Evolutionary conservation across 2,329 filamentous ascomycete species (phyloP).

Genomic region (Aspergillus luchuensis): DNA sequence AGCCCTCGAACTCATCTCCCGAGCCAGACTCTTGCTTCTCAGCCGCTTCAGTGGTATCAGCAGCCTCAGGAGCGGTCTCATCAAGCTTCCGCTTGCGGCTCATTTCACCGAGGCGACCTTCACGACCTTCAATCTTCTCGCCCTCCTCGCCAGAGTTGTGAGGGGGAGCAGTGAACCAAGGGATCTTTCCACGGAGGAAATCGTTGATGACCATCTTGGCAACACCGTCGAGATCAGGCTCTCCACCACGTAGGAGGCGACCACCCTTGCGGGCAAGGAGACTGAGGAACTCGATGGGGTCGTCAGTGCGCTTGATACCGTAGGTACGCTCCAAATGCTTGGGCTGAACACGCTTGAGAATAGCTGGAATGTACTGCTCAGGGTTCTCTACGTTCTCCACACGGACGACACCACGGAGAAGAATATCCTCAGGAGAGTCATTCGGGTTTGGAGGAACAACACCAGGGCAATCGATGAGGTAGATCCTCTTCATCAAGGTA

Average conservation of each 20-base stretch:
- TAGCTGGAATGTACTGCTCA: slow-evolving; percentile 88
- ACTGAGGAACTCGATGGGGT: slow-evolving; percentile 81
- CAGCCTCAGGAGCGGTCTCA: slow-evolving; percentile 46
- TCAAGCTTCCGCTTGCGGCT: slow-evolving; percentile 73
- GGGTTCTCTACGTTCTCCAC: slow-evolving; percentile 97
- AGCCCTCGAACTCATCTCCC: slow-evolving; percentile 38
- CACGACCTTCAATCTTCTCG: slow-evolving; percentile 65
- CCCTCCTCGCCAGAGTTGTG: slow-evolving; percentile 53
- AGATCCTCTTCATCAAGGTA: slow-evolving; percentile 90
- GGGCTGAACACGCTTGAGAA: slow-evolving; percentile 77
- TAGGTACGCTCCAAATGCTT: slow-evolving; percentile 93
- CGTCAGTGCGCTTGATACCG: slow-evolving; percentile 75
- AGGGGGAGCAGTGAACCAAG: slow-evolving; percentile 90
- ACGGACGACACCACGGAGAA: slow-evolving; percentile 86
- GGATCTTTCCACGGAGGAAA: slow-evolving; percentile 91
- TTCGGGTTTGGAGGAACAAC: slow-evolving; percentile 86
- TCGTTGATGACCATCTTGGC: slow-evolving; percentile 97
- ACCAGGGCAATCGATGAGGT: slow-evolving; percentile 94
- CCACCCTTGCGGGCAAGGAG: slow-evolving; percentile 84
- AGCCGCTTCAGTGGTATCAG: slow-evolving; percentile 30
- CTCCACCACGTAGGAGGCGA: slow-evolving; percentile 84
- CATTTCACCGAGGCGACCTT: slow-evolving; percentile 84
- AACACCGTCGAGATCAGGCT: slow-evolving; percentile 90
- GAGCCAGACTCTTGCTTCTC: slow-evolving; percentile 41
- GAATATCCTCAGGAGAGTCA: slow-evolving; percentile 82